phyloP scores from a whole-genome alignment of 1,284 basidiomycete genomes.

The Pseudozyma hubeiensis region DNA sequence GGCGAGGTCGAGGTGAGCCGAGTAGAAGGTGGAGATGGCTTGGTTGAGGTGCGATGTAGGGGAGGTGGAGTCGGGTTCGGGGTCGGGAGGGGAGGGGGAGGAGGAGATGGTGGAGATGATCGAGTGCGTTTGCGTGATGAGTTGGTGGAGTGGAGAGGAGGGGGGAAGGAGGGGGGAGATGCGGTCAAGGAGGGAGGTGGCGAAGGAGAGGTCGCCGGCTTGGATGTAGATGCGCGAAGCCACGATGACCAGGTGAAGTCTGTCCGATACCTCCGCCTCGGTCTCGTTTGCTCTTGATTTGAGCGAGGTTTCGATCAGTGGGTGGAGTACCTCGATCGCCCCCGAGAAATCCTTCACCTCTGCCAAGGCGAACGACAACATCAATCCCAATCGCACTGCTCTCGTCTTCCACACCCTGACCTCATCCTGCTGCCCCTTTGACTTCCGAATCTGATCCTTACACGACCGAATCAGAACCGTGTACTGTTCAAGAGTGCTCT shows the following conservation, averaged over 20 bases:
- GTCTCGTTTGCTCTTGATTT: background rate
- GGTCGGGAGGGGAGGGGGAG: background rate
- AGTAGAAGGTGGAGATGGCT: constrained; percentile 32
- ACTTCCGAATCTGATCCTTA: constrained; percentile 13
- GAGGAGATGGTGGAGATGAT: constrained; percentile 5
- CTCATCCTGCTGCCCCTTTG: constrained; percentile 5
- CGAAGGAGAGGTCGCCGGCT: constrained; percentile 21
- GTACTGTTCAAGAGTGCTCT: constrained; percentile 17
- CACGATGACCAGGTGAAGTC: constrained; percentile 13
- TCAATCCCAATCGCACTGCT: constrained; percentile 20
- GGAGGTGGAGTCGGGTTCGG: background rate
- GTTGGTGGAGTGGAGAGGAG: background rate
- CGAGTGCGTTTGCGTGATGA: background rate
- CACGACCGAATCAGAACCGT: constrained; percentile 14
- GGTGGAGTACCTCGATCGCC: constrained; percentile 22
- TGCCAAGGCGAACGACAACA: constrained; percentile 26
- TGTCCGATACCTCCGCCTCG: background rate
- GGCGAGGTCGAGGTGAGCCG: constrained; percentile 22
- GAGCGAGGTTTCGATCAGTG: constrained; percentile 10
- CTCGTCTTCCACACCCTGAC: constrained; percentile 25
- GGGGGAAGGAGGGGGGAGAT: background rate
- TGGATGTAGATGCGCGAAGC: constrained; percentile 22
- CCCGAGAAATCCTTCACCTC: constrained; percentile 32
- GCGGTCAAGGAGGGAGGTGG: background rate
- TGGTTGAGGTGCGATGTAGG: constrained; percentile 3